Evolutionary conservation across 202 grass and related monocot species (phyloP), one percentile per base, ranked within the genome.

Genomic region (Carex arenaria): DNA sequence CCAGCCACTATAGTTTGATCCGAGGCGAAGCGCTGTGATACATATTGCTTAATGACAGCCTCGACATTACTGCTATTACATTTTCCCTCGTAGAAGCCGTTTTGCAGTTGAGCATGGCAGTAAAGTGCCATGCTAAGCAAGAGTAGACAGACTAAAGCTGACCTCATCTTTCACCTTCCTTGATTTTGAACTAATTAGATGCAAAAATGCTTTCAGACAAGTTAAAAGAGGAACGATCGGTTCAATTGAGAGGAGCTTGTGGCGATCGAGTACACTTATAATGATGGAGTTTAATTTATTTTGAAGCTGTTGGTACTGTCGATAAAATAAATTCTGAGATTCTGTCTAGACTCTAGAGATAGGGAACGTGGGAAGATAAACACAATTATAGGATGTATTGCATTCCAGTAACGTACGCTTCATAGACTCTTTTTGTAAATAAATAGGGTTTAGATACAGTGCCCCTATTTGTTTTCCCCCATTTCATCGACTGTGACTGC

Each of bases 1-100:
- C 84, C 85, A 89, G 94, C 91, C 28, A 97, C 87, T 18, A 97
- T 93, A 42, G 79, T 60, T 23, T 51, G 76, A 66, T 97, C 94
- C 13, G 65, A 60, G 5, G 1, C 4, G 70, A 92, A 82, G 30
- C 91, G 94, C 14, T 80, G 68, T 63, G 75, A 10, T 54, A 97
- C 88, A 26, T 83, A 43, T 30, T 80, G 79, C 57, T 79, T 78
- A 82, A 97, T 90, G 79, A 90, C 69, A 45, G 34, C 32, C 89
- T 97, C 94, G 26, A 92, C 94, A 79, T 89, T 87, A 15, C 45
- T 79, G 15, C 7, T 53, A 62, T 84, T 83, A 56, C 94, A 97
- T 89, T 90, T 94, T 20, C 89, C 86, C 4, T 22, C 81, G 80
- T 94, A 94, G 94, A 83, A 92, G 45, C 75, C 63, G 26, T 60